Percentiles rank a stretch among this genome's conserved stretches.
Evolutionary conservation across 192 early-diverging fungal species (phyloP).

Genomic region (Coemansia asiatica): DNA sequence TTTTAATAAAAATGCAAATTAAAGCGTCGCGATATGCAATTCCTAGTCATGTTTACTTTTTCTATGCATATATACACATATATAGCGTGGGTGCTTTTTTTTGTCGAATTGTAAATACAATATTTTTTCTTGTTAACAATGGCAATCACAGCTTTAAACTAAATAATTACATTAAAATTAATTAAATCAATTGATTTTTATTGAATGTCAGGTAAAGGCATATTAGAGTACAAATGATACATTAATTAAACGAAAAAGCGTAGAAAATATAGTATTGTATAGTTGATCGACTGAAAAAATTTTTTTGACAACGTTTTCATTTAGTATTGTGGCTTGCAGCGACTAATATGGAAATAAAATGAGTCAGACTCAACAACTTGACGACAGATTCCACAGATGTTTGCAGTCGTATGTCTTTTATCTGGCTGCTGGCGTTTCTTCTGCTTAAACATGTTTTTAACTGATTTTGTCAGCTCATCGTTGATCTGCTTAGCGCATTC

Average conservation of each 20-base stretch:
- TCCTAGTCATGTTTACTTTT: neutral
- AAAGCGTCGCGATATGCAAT: neutral
- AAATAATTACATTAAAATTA: too few species aligned
- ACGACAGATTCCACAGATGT: neutral
- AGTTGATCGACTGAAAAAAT: too few species aligned
- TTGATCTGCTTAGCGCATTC: neutral
- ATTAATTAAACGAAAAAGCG: neutral
- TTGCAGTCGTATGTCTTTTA: neutral
- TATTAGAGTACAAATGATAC: neutral
- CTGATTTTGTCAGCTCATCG: neutral
- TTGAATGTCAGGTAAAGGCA: too few species aligned
- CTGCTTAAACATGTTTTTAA: neutral
- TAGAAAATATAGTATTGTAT: too few species aligned
- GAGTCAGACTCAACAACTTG: neutral
- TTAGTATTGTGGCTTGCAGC: neutral
- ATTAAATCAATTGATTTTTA: too few species aligned
- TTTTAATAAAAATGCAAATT: neutral
- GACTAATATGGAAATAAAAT: conserved; percentile 1
- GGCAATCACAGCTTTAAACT: too few species aligned
- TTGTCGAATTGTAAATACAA: too few species aligned
- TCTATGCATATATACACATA: neutral
- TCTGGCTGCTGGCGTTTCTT: neutral
- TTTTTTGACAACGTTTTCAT: too few species aligned
- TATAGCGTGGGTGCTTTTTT: too few species aligned
- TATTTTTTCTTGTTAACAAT: too few species aligned